A percentile compares a stretch with the other conserved stretches of the same genome.
These are phyloP conservation scores for Phytophthora citricola DNA, from an alignment of 352 stramenopile genomes.

Conservation along the genomic window DNA sequence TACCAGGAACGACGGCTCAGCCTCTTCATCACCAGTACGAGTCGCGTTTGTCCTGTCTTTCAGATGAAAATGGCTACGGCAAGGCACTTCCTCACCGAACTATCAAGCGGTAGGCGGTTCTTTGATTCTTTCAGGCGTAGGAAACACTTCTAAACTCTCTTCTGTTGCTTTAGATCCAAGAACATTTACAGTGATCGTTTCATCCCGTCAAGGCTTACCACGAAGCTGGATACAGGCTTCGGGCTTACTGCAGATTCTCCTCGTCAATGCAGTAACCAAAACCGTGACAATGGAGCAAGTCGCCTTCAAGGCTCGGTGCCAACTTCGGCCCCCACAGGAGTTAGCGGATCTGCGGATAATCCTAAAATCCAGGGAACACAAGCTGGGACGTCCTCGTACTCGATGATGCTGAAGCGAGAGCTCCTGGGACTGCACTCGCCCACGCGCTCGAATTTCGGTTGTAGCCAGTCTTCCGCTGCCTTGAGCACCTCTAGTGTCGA, in stretches of 20 bases:
- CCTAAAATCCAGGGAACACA: slow-evolving; percentile 24
- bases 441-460: slow-evolving; percentile 36
- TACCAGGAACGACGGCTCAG: slow-evolving; percentile 25
- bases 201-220: slow-evolving; percentile 77
- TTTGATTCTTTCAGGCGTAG: not conserved
- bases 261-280: slow-evolving; percentile 37
- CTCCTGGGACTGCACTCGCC: slow-evolving; percentile 69
- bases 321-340: slow-evolving; percentile 4
- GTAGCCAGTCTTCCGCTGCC: slow-evolving; percentile 21
- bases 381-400: slow-evolving; percentile 51
- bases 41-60: slow-evolving; percentile 37
- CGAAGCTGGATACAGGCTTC: slow-evolving; percentile 82
- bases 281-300: slow-evolving; percentile 13
- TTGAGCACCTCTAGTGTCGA: slow-evolving; percentile 27
- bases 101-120: slow-evolving; percentile 48
- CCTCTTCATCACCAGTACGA: slow-evolving; percentile 68
- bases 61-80: slow-evolving; percentile 43
- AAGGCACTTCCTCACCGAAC: slow-evolving; percentile 54
- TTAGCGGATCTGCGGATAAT: slow-evolving; percentile 16
- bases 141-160: slow-evolving; percentile 7
- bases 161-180: slow-evolving; percentile 51
- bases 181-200: slow-evolving; percentile 91
- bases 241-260: slow-evolving; percentile 60
- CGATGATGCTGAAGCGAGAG: slow-evolving; percentile 82
- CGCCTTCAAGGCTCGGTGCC: slow-evolving; percentile 9